These are phyloP conservation scores for Venturia oleaginea DNA, from an alignment of 2,329 filamentous ascomycete species.

Conservation along the genomic window DNA sequence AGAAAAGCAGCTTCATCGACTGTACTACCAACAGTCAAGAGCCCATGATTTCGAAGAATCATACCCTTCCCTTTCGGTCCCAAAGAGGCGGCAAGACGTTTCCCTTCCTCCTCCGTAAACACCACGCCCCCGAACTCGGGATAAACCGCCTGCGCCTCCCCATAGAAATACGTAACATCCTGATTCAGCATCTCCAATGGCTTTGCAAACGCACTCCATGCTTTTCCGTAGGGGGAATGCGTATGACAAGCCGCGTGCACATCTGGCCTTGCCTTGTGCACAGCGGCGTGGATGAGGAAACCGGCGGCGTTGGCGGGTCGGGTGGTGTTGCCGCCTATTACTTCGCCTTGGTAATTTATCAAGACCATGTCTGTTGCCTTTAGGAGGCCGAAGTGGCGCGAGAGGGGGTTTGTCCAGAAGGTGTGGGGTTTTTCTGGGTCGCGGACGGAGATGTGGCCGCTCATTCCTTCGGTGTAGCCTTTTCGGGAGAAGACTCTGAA, in stretches of 20 bases:
- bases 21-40: conserved; percentile 60
- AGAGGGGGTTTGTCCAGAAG: conserved; percentile 64
- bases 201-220: conserved; percentile 56
- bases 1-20: conserved; percentile 68
- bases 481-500: conserved; percentile 60
- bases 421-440: conserved; percentile 53
- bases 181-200: conserved; percentile 63
- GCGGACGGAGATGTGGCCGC: conserved; percentile 57
- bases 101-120: conserved; percentile 53
- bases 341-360: conserved; percentile 52
- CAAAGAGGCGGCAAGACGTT: conserved; percentile 53
- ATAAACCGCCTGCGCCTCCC: conserved; percentile 55
- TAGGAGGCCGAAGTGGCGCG: conserved; percentile 53
- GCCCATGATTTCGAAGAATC: conserved; percentile 62
- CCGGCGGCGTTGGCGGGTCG: conserved; percentile 58
- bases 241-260: conserved; percentile 61
- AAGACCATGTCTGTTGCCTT: conserved; percentile 59
- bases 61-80: conserved; percentile 53
- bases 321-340: conserved; percentile 53
- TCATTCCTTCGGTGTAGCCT: conserved; percentile 60
- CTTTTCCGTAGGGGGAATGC: conserved; percentile 57
- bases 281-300: conserved; percentile 59
- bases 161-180: conserved; percentile 56
- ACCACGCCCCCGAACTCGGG: conserved; percentile 56
- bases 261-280: conserved; percentile 57